These are phyloP conservation scores for Tuber indicum DNA, from an alignment of 495 filamentous ascomycete species.

Conservation along the genomic window DNA sequence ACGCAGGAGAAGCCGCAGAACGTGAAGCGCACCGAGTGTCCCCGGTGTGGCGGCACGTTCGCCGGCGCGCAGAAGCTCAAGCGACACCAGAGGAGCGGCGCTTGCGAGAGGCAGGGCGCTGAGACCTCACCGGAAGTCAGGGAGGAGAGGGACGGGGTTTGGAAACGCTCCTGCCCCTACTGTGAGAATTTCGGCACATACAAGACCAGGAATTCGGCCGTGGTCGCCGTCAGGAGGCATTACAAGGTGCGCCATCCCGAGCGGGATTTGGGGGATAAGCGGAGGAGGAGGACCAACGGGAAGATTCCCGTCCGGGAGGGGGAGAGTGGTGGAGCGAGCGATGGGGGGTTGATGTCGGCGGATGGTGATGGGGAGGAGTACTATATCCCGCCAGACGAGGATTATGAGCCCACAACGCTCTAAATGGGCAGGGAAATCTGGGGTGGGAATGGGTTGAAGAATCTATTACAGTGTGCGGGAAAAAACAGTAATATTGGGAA, in stretches of 20 bases:
- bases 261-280: slow-evolving; percentile 9
- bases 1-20: not conserved
- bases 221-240: not conserved
- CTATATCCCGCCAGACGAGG: not conserved
- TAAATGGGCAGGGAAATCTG: too few species aligned
- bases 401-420: not conserved
- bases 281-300: slow-evolving; percentile 20
- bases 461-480: not conserved
- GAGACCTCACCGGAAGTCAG: not conserved
- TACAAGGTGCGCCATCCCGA: slow-evolving; percentile 1
- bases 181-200: not conserved
- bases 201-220: not conserved
- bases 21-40: not conserved
- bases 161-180: not conserved
- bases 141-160: not conserved
- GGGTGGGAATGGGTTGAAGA: not conserved
- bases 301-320: slow-evolving; percentile 11
- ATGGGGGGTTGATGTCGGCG: slow-evolving; percentile 1
- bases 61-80: not conserved
- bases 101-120: not conserved
- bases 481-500: not conserved
- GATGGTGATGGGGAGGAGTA: slow-evolving; percentile 3
- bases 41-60: not conserved
- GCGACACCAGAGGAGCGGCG: not conserved
- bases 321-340: slow-evolving; percentile 7